Conservation (phyloP, 768 basidiomycete species). For the Dentipellis sp. region DNA sequence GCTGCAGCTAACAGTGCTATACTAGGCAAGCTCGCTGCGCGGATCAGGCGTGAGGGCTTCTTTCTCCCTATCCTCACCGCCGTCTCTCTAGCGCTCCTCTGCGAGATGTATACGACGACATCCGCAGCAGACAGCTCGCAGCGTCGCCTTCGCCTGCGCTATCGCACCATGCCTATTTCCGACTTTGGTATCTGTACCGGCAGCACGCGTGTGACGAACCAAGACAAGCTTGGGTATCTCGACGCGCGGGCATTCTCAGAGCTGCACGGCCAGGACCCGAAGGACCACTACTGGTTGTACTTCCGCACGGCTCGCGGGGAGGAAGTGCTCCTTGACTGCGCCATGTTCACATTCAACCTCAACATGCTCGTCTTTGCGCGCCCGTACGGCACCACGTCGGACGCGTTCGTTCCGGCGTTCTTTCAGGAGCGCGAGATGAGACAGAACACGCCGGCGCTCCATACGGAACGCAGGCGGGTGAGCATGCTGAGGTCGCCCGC, state of each 20-base stretch:
- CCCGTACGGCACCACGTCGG: background rate
- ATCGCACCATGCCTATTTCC: conserved; percentile 29
- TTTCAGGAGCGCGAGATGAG: conserved; percentile 1
- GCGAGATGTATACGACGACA: conserved; percentile 33
- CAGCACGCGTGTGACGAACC: conserved; percentile 21
- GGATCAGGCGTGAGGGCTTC: conserved; percentile 21
- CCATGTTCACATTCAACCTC: conserved; percentile 37
- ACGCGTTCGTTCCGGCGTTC: background rate
- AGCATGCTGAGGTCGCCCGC: background rate
- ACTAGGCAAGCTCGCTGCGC: conserved; percentile 18
- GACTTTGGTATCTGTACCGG: conserved; percentile 38
- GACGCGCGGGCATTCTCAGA: conserved; percentile 15
- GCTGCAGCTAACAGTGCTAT: background rate
- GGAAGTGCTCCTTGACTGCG: conserved; percentile 30
- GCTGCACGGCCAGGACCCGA: conserved; percentile 29
- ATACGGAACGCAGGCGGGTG: background rate
- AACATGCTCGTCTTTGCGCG: conserved; percentile 13
- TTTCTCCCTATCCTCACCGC: conserved; percentile 25
- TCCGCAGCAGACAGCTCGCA: conserved; percentile 5
- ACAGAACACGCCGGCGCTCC: background rate
- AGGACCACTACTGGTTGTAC: conserved; percentile 42
- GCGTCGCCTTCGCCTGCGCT: conserved; percentile 26
- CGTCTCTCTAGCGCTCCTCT: conserved; percentile 25
- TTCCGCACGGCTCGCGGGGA: conserved; percentile 35
- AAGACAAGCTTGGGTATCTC: conserved; percentile 30